These are phyloP conservation scores for Coniochaeta pulveracea DNA, from an alignment of 2,329 filamentous ascomycete species.

Conservation along the genomic window DNA sequence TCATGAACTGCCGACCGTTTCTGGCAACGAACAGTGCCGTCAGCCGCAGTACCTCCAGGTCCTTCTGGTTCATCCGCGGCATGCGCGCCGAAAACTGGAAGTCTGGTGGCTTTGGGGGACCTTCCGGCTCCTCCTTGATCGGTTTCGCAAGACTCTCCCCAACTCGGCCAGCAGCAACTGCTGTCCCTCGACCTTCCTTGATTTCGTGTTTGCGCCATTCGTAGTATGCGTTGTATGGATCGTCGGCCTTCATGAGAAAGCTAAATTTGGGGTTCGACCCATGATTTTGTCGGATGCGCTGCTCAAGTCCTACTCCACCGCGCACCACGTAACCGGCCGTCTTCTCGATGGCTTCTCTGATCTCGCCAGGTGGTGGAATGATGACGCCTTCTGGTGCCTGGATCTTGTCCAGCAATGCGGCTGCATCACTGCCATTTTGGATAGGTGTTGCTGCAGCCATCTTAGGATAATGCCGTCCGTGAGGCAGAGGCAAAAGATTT, in stretches of 20 bases:
- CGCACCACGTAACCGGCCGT: slow-evolving; percentile 82
- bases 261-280: slow-evolving; percentile 80
- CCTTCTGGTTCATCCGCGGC: slow-evolving; percentile 93
- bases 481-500: background rate
- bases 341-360: slow-evolving; percentile 79
- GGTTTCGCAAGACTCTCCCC: slow-evolving; percentile 46
- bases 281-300: slow-evolving; percentile 78
- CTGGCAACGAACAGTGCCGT: slow-evolving; percentile 89
- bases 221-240: slow-evolving; percentile 84
- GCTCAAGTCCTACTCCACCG: slow-evolving; percentile 61
- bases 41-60: slow-evolving; percentile 62
- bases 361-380: slow-evolving; percentile 74
- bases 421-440: slow-evolving; percentile 43
- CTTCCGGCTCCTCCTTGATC: slow-evolving; percentile 57
- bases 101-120: slow-evolving; percentile 73
- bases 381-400: slow-evolving; percentile 78
- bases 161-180: slow-evolving; percentile 62
- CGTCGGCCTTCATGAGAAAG: slow-evolving; percentile 69
- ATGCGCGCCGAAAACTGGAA: slow-evolving; percentile 93
- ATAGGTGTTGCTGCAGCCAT: slow-evolving; percentile 26
- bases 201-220: slow-evolving; percentile 84
- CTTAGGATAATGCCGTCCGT: no score
- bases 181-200: slow-evolving; percentile 69
- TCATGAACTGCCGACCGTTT: slow-evolving; percentile 88
- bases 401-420: slow-evolving; percentile 48